Conservation (phyloP, 352 stramenopile genomes). For the Pilasporangium apinafurcum region DNA sequence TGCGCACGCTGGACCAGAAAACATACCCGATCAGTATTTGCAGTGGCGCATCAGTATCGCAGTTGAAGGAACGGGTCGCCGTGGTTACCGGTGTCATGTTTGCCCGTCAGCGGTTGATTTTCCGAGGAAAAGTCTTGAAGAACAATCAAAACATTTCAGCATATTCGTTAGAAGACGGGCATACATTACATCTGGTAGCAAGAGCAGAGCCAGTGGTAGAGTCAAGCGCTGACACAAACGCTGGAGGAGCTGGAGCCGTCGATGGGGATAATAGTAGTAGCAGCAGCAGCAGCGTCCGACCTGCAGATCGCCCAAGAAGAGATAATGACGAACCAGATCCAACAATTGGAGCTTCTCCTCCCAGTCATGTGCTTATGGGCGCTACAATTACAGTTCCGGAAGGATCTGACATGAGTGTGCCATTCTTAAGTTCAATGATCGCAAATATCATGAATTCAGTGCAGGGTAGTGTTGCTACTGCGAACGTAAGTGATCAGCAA, state of each 20-base stretch:
- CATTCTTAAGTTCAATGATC: slow-evolving; percentile 81
- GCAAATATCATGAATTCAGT: slow-evolving; percentile 62
- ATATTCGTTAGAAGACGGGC: slow-evolving; percentile 76
- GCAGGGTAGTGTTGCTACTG: slow-evolving; percentile 21
- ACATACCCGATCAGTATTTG: slow-evolving; percentile 68
- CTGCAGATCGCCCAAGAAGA: neutral
- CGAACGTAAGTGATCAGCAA: slow-evolving; percentile 7
- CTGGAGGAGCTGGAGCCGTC: too few relatives aligned
- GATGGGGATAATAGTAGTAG: neutral
- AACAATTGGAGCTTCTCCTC: slow-evolving; percentile 13
- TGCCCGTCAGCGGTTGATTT: slow-evolving; percentile 78
- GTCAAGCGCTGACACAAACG: neutral
- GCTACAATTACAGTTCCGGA: slow-evolving; percentile 70
- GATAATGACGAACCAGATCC: slow-evolving; percentile 78
- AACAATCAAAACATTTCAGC: slow-evolving; percentile 69
- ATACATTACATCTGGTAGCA: slow-evolving; percentile 76
- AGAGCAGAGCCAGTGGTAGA: slow-evolving; percentile 22
- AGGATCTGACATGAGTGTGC: slow-evolving; percentile 58
- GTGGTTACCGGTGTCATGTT: slow-evolving; percentile 64
- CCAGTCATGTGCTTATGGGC: slow-evolving; percentile 60
- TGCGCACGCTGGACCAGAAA: slow-evolving; percentile 79
- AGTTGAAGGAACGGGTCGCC: slow-evolving; percentile 70
- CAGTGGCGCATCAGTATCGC: slow-evolving; percentile 56
- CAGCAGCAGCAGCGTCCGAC: neutral
- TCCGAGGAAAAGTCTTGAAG: slow-evolving; percentile 82